Evolutionary conservation across 306 rosid species (phyloP), one percentile per base, ranked within the genome.

Genomic region (Corylus avellana): DNA sequence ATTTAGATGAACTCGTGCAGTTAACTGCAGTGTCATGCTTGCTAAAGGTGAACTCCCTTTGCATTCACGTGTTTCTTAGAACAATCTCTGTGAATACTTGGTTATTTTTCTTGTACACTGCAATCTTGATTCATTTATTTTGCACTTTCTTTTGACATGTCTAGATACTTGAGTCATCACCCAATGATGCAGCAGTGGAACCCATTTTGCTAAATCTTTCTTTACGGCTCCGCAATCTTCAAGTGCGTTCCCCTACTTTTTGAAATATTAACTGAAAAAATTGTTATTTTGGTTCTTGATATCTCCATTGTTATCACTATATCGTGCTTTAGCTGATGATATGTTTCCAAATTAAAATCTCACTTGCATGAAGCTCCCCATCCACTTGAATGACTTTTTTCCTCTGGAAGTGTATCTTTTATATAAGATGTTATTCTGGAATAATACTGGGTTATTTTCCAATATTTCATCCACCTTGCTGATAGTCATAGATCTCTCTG

Each of bases 1-100:
- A 94, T 84, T 85, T 89, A 32, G 91, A 88, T 85, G 98, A 92
- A 90, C 85, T 90, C 72, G 98, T 94, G 78, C 98, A 94, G 77
- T 84, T 91, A 84, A 94, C 98, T 80, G 97, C 97, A 75, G 94
- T 94, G 69, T 87, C 97, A 57, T 91, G 97, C 90, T 87, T 92
- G 73, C 94, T 94, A 76, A 91, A 75, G 97, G 98, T 92, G 83
- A 84, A 75, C 68, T 76, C 67, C 61, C 37, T 35, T 66, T 77
- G 61, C 39, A 49, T 75, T 25, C 66, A 16, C 32, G 14, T 50
- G 29, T 18, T 20, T 74, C 9, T 8, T 56, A 57, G 69, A 35
- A 20, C 22, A 54, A 35, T 54, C 50, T 79, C n/a, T 8, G 56
- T 73, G 79, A 37, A 20, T 35, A 13, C 14, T 62, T 42, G 48